A percentile compares a stretch with the other conserved stretches of the same genome.
phyloP scores from a whole-genome alignment of 2,329 filamentous ascomycete genomes.

The Fusarium anguioides region DNA sequence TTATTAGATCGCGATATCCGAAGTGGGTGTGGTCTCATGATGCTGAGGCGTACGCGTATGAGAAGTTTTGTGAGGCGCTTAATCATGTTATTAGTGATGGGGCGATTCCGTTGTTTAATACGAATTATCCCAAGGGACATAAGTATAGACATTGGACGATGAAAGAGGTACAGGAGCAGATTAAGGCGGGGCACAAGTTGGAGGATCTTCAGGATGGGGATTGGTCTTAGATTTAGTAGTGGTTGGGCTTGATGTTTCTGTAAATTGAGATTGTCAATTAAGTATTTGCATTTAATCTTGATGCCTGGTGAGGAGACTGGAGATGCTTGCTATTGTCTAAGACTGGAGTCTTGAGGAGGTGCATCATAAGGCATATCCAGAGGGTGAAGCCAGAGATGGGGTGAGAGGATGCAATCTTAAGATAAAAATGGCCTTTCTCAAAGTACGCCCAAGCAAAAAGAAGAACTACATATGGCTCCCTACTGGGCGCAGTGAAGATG shows the following conservation, averaged over 20 bases:
- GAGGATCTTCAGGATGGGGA: slow-evolving; percentile 35
- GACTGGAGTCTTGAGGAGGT: too few relatives aligned
- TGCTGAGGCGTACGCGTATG: slow-evolving; percentile 29
- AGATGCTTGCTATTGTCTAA: too few relatives aligned
- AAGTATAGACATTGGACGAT: slow-evolving; percentile 33
- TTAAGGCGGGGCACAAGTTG: slow-evolving; percentile 21
- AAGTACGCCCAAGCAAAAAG: too few relatives aligned
- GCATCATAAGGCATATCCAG: too few relatives aligned
- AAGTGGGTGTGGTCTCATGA: slow-evolving; percentile 35
- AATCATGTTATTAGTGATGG: slow-evolving; percentile 27
- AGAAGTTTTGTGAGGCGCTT: slow-evolving; percentile 32
- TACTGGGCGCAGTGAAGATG: too few relatives aligned
- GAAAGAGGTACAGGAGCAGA: slow-evolving; percentile 32
- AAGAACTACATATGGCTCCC: too few relatives aligned
- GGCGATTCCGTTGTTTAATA: slow-evolving; percentile 19
- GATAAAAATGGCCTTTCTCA: too few relatives aligned
- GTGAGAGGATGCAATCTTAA: too few relatives aligned
- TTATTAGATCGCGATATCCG: slow-evolving; percentile 22
- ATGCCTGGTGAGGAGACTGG: fast-evolving
- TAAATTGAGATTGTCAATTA: not conserved
- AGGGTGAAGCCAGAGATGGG: too few relatives aligned
- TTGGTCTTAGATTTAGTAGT: slow-evolving; percentile 4
- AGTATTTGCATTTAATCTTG: fast-evolving
- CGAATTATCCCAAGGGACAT: slow-evolving; percentile 28
- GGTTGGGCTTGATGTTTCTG: fast-evolving